phyloP scores from a whole-genome alignment of 345 rosid genomes.

The Boechera stricta region DNA sequence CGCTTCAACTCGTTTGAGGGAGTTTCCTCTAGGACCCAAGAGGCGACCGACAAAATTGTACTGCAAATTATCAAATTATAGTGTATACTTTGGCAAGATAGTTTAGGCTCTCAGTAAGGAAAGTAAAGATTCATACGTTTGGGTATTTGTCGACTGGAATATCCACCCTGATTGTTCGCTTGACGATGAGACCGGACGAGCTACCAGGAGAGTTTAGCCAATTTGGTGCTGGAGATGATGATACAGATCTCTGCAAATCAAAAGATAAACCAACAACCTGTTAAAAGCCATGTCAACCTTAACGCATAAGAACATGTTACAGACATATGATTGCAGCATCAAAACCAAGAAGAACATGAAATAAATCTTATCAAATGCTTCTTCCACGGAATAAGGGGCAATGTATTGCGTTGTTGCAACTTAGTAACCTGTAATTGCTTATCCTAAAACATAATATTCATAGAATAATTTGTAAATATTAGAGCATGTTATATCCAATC shows the following conservation, averaged over 20 bases:
- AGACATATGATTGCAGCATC: conserved; percentile 19
- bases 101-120: background rate
- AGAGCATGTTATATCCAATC: conserved; percentile 13
- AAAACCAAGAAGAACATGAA: conserved; percentile 26
- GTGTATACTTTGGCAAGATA: conserved; percentile 35
- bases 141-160: conserved; percentile 92
- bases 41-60: conserved; percentile 99
- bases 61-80: conserved; percentile 55
- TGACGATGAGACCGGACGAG: conserved; percentile 88
- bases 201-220: conserved; percentile 83
- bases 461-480: conserved; percentile 9
- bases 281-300: conserved; percentile 40
- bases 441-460: conserved; percentile 35
- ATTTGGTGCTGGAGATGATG: conserved; percentile 68
- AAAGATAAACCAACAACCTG: conserved; percentile 41
- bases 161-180: conserved; percentile 88
- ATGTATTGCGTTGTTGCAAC: conserved; percentile 12
- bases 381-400: conserved; percentile 26
- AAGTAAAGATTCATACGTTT: conserved; percentile 55
- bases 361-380: conserved; percentile 34
- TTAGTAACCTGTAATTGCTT: conserved; percentile 21
- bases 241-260: conserved; percentile 69
- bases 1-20: conserved; percentile 97
- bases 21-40: conserved; percentile 98
- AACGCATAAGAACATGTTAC: conserved; percentile 14